phyloP scores from a whole-genome alignment of 208 protist species.

The Wallacemonas sp. region DNA sequence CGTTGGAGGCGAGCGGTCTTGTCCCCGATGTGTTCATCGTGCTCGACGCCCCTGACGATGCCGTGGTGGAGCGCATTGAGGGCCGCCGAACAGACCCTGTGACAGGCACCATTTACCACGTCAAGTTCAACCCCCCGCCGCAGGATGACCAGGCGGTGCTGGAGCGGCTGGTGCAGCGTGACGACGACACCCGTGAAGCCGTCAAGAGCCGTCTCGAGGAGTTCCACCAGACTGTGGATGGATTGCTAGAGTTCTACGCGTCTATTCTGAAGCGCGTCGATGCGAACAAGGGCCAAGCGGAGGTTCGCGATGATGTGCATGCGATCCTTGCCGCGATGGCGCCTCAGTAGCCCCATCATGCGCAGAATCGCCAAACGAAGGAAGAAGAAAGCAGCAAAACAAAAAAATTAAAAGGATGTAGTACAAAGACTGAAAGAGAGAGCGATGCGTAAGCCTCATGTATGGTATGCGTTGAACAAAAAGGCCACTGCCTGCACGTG shows the following conservation, averaged over 20 bases:
- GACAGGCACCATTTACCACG: constrained; percentile 86
- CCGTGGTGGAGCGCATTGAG: constrained; percentile 77
- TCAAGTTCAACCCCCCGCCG: constrained; percentile 88
- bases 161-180: constrained; percentile 81
- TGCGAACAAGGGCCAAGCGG: constrained; percentile 36
- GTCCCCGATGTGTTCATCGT: constrained; percentile 63
- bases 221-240: constrained; percentile 71
- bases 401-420: background rate
- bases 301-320: constrained; percentile 48
- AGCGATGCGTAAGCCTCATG: no score
- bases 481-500: no score
- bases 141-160: constrained; percentile 59
- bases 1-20: constrained; percentile 68
- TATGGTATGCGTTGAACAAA: no score
- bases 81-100: constrained; percentile 84
- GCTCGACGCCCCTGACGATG: constrained; percentile 75
- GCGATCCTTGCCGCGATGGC: constrained; percentile 24
- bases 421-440: no score
- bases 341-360: constrained; percentile 9
- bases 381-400: background rate
- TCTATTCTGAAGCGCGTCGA: constrained; percentile 52
- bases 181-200: constrained; percentile 77
- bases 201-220: constrained; percentile 63
- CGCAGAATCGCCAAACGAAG: constrained; percentile 6
- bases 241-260: constrained; percentile 66